phyloP scores from a whole-genome alignment of 495 filamentous ascomycete species.

The Geopyxis carbonaria region DNA sequence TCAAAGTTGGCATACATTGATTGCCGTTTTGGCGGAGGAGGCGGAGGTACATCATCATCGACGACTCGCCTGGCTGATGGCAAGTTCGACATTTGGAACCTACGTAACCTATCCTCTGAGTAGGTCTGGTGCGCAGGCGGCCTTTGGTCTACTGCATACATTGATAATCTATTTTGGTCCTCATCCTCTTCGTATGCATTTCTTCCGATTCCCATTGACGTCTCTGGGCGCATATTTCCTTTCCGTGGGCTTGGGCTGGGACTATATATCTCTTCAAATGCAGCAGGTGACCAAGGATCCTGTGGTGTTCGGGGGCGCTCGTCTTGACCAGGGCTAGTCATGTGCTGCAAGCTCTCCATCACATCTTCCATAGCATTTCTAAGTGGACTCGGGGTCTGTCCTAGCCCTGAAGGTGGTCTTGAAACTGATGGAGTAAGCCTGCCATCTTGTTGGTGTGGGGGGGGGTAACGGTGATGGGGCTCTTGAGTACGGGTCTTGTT shows the following conservation, averaged over 20 bases:
- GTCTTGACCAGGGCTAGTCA: conserved; percentile 40
- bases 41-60: conserved; percentile 40
- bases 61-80: conserved; percentile 20
- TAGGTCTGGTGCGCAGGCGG: no score
- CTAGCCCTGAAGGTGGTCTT: conserved; percentile 44
- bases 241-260: conserved; percentile 27
- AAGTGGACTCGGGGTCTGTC: conserved; percentile 77
- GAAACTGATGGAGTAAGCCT: conserved; percentile 29
- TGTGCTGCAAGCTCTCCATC: conserved; percentile 84
- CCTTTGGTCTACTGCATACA: conserved; percentile 18
- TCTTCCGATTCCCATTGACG: conserved; percentile 49
- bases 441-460: conserved; percentile 39
- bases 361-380: conserved; percentile 95
- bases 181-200: conserved; percentile 40
- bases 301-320: conserved; percentile 36
- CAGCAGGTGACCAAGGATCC: conserved; percentile 87
- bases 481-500: conserved; percentile 23
- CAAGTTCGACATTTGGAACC: conserved; percentile 36
- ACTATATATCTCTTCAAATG: conserved; percentile 50
- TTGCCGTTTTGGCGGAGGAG: conserved; percentile 49
- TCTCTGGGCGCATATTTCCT: conserved; percentile 41
- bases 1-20: conserved; percentile 11
- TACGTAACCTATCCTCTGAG: conserved; percentile 39
- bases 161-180: conserved; percentile 28
- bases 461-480: conserved; percentile 32